phyloP scores from a whole-genome alignment of 1,284 basidiomycete genomes.

The Fereydounia khargensis region DNA sequence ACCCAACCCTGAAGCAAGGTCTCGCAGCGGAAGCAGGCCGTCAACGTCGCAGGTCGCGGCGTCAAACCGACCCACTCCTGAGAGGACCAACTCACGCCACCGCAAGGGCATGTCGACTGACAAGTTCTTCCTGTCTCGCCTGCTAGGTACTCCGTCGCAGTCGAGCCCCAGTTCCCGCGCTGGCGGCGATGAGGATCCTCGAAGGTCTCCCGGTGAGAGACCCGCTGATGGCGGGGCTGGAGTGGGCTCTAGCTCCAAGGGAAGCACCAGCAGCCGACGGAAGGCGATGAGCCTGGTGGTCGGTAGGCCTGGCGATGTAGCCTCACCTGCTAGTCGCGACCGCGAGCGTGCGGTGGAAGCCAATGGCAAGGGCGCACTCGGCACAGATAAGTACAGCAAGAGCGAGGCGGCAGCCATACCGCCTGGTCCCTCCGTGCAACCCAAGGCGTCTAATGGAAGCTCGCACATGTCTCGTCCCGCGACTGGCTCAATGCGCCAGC shows the following conservation, averaged over 20 bases:
- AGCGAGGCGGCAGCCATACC: constrained; percentile 8
- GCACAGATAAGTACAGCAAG: too few species aligned
- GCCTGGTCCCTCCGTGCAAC: constrained; percentile 6
- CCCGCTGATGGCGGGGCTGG: too few species aligned
- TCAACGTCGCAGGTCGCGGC: background rate
- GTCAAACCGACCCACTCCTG: background rate
- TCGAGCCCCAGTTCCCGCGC: too few species aligned
- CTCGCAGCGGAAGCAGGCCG: background rate
- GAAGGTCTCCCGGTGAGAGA: too few species aligned
- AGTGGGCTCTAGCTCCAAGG: constrained; percentile 18
- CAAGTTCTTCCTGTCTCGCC: constrained; percentile 44
- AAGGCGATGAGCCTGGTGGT: constrained; percentile 52
- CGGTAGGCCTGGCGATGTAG: constrained; percentile 14
- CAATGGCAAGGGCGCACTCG: background rate
- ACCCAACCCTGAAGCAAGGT: background rate
- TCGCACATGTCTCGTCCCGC: background rate
- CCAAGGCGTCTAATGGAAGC: background rate
- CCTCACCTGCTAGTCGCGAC: constrained; percentile 21
- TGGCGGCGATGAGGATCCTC: constrained; percentile 1
- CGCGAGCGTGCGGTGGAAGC: constrained; percentile 12
- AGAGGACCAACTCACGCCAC: constrained; percentile 18
- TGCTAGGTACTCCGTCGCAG: constrained; percentile 35
- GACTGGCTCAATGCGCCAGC: background rate
- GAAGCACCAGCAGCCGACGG: constrained; percentile 16
- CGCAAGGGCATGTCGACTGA: constrained; percentile 52